A percentile compares a stretch with the other conserved stretches of the same genome.
These are phyloP conservation scores for Schizosaccharomyces japonicus DNA, from an alignment of 805 yeast species.

Conservation along the genomic window DNA sequence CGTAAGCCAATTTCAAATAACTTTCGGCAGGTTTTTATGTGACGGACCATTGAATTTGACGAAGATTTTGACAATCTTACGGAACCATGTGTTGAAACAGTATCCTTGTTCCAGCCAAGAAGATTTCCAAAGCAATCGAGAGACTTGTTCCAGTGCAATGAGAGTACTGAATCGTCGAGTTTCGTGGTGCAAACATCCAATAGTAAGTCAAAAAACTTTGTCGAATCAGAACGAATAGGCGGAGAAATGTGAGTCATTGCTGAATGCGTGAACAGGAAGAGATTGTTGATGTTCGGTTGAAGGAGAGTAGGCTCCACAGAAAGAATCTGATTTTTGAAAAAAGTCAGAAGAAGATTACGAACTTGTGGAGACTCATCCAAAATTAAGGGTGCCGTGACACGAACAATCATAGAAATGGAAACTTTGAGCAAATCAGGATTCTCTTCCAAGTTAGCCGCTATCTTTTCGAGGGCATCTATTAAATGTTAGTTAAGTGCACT, in stretches of 20 bases:
- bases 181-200: constrained; percentile 17
- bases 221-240: constrained; percentile 50
- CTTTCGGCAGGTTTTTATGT: not conserved
- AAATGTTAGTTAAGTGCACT: not conserved
- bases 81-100: not conserved
- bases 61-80: not conserved
- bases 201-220: constrained; percentile 38
- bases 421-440: not conserved
- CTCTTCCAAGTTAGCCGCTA: not conserved
- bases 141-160: not conserved
- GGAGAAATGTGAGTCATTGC: constrained; percentile 85
- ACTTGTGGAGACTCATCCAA: constrained; percentile 46
- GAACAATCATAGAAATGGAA: constrained; percentile 25
- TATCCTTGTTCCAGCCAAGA: not conserved
- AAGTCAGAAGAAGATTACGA: constrained; percentile 31
- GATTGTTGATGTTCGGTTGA: constrained; percentile 17
- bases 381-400: constrained; percentile 35
- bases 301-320: constrained; percentile 8
- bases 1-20: not conserved
- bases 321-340: constrained; percentile 11
- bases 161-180: not conserved
- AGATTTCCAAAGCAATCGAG: not conserved
- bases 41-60: not conserved
- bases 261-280: constrained; percentile 52
- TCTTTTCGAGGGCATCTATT: not conserved